A percentile compares a stretch with the other conserved stretches of the same genome.
These are phyloP conservation scores for Boletus patriciae DNA, from an alignment of 768 basidiomycete genomes.

Conservation along the genomic window DNA sequence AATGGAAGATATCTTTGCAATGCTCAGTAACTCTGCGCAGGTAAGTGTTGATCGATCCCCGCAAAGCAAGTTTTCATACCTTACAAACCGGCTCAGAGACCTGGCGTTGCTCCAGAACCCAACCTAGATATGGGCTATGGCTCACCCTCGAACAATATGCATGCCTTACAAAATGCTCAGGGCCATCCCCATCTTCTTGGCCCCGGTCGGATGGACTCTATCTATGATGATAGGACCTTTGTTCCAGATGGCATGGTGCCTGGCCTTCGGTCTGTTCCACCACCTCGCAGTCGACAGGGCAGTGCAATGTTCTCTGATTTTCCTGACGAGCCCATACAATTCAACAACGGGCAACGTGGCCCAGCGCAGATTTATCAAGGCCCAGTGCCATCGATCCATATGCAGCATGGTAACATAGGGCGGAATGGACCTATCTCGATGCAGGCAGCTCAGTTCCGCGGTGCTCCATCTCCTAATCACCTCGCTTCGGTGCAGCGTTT, in stretches of 20 bases:
- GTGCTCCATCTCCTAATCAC: constrained; percentile 63
- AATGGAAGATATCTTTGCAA: constrained; percentile 80
- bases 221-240: constrained; percentile 79
- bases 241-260: constrained; percentile 86
- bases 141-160: constrained; percentile 31
- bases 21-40: constrained; percentile 76
- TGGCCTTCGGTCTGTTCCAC: constrained; percentile 67
- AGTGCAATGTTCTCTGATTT: constrained; percentile 55
- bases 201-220: constrained; percentile 55
- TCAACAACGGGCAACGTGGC: constrained; percentile 57
- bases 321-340: constrained; percentile 62
- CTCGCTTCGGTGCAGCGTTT: constrained; percentile 57
- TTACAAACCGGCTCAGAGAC: constrained; percentile 30
- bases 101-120: constrained; percentile 24
- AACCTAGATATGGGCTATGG: constrained; percentile 28
- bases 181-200: constrained; percentile 41
- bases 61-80: constrained; percentile 7
- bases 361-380: constrained; percentile 59
- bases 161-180: constrained; percentile 43
- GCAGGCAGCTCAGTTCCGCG: constrained; percentile 66
- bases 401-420: constrained; percentile 49
- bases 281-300: constrained; percentile 60
- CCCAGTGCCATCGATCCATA: constrained; percentile 47
- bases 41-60: constrained; percentile 39
- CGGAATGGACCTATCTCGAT: constrained; percentile 55